Base-by-base conservation (phyloP, 352 stramenopile species). In the Aphanomyces cochlioides region DNA sequence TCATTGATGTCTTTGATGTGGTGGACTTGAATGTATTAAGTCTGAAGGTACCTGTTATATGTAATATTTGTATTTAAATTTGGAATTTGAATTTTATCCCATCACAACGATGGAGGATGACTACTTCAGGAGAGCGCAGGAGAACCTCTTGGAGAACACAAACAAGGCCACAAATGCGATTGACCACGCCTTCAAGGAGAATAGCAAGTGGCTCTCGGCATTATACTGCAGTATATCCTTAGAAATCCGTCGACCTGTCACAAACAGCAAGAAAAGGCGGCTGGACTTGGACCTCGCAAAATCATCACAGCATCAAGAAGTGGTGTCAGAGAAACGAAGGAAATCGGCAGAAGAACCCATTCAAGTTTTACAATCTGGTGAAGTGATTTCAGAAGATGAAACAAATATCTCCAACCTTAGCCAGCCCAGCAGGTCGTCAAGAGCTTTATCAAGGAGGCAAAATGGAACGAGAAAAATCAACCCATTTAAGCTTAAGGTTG, bases 401-500 rank as follows among this genome's bases (percentile, higher is more conserved):
- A 59, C 50, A 34, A 59, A 34, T 7, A 34, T 15, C n/a, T 12
- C n/a, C 17, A 59, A 34, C 50, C 4, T 28, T 2, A 28, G 28
- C 28, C 28, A 28, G 28, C 2, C 28, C 28, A 28, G 28, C 28
- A 28, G 28, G 28, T 28, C 28, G 28, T 28, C 28, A 0, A 28
- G 28, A 28, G 28, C 28, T 28, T 0, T 2, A 28, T 28, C 28
- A 28, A 28, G 28, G 28, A 28, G 28, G 28, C 28, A 28, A 28
- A 28, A 28, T 28, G 28, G 28, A 28, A 28, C 28, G 28, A 28
- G 28, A 28, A 28, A 28, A 28, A 5, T 67, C 5, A 50, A 67
- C 28, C 41, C 59, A 38, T 56, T 39, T 53, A 38, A 37, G n/a
- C 39, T 73, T 4, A 73, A 50, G 21, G 71, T 75, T 40, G 36